Base-by-base conservation (phyloP, 805 yeast species). In the Suhomyces sp. region DNA sequence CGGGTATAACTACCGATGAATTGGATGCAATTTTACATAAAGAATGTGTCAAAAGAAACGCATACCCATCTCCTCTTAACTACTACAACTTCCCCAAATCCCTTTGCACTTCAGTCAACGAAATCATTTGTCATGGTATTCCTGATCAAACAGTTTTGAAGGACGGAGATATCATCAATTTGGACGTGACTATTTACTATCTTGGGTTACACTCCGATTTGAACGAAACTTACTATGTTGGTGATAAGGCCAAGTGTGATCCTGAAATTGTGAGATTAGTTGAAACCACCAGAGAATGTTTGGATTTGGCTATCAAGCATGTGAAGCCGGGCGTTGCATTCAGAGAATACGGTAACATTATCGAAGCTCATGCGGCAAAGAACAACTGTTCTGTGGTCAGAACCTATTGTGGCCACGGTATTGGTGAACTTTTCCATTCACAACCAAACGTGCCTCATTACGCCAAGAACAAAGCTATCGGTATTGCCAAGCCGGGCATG, bases 211-310 rank as follows among this genome's bases (percentile, higher is more conserved):
- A 94, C 72, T 86, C 97, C 7, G 99, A 94, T 70, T 76, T 94
- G 67, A 94, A 94, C 69, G 98, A 94, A 71, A 94, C 99, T 0
- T 94, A 92, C 69, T 94, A 94, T 64, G 96, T 94, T 25, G 99
- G 98, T 10, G 93, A 86, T 52, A 90, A 88, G 64, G 89, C 94
- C 35, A 83, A 79, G 59, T 71, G 83, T n/a, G 80, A 93, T 66
- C 84, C 86, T 45, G 96, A 89, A 47, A 78, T 82, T n/a, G 90
- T 94, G 50, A 84, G 92, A 54, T 81, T 94, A 37, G 97, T 93
- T 8, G 99, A 94, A 69, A 75, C 79, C 46, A 83, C 97, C 1
- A 83, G 98, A 62, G 97, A 91, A 70, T 82, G 91, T 57, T 75
- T 93, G 54, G 94, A 91, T 57, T 69, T 81, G 59, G 97, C 97